phyloP scores from a whole-genome alignment of 2,329 filamentous ascomycete species.

The Alternaria triticina region DNA sequence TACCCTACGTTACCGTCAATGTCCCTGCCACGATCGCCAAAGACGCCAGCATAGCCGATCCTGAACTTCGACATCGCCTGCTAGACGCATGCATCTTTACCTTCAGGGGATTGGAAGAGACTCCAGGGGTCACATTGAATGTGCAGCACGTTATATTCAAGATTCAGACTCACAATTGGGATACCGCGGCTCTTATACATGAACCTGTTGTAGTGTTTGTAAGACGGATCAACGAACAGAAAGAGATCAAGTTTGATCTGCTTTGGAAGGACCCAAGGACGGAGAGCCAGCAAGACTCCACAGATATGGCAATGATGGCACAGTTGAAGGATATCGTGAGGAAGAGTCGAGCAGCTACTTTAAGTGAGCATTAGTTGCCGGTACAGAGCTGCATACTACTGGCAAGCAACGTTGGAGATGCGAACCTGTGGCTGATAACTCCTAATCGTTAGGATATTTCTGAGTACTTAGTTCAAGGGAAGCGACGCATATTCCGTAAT shows the following conservation, averaged over 20 bases:
- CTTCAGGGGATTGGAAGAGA: neutral
- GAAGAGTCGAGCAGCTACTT: neutral
- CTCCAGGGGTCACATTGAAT: neutral
- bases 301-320: neutral
- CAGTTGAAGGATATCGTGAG: neutral
- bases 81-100: neutral
- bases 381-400: neutral
- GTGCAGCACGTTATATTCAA: constrained; percentile 1
- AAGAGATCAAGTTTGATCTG: neutral
- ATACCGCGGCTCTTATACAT: neutral
- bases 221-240: neutral
- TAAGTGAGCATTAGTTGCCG: neutral
- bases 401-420: neutral
- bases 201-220: neutral
- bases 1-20: neutral
- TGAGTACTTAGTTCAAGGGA: neutral
- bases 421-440: neutral
- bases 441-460: neutral
- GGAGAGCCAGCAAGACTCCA: neutral
- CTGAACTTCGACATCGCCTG: neutral
- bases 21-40: neutral
- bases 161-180: neutral
- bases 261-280: neutral
- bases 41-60: neutral
- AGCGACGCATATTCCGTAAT: neutral